phyloP scores from a whole-genome alignment of 495 filamentous ascomycete genomes.

The Hamigera avellanea region DNA sequence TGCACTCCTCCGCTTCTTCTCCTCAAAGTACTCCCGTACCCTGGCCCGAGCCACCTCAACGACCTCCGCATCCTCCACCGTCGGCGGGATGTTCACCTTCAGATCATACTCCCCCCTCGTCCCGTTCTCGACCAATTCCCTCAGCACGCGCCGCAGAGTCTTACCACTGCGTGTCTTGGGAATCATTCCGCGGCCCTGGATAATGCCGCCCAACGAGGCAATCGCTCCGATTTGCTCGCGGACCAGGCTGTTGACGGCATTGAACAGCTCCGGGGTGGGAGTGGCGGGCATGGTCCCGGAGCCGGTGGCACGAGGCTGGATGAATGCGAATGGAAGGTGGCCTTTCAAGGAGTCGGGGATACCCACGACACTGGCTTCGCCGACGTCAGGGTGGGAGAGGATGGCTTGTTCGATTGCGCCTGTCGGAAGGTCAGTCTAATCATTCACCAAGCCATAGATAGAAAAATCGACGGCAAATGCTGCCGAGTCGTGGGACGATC shows the following conservation, averaged over 20 bases:
- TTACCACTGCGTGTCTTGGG: slow-evolving; percentile 86
- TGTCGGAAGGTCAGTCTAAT: slow-evolving; percentile 22
- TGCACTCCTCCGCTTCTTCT: slow-evolving; percentile 15
- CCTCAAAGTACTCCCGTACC: slow-evolving; percentile 47
- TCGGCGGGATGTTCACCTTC: slow-evolving; percentile 43
- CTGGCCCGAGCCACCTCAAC: slow-evolving; percentile 43
- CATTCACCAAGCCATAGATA: neutral
- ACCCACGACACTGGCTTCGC: slow-evolving; percentile 74
- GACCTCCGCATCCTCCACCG: slow-evolving; percentile 47
- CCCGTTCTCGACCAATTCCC: slow-evolving; percentile 63
- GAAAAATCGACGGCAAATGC: neutral
- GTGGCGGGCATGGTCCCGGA: slow-evolving; percentile 26
- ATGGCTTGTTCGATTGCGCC: slow-evolving; percentile 85
- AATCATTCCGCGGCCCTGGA: slow-evolving; percentile 79
- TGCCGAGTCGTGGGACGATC: too few species aligned
- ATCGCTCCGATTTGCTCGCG: slow-evolving; percentile 83
- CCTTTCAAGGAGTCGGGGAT: slow-evolving; percentile 81
- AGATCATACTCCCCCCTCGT: slow-evolving; percentile 39
- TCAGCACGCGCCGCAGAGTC: slow-evolving; percentile 68
- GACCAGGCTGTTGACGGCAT: slow-evolving; percentile 50
- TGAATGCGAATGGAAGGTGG: slow-evolving; percentile 82
- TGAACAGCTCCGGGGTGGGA: slow-evolving; percentile 41
- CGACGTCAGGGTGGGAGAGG: slow-evolving; percentile 62
- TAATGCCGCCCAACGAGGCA: slow-evolving; percentile 71
- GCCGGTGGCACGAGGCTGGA: slow-evolving; percentile 41